A percentile compares a stretch with the other conserved stretches of the same genome.
These are phyloP conservation scores for sweet orange (Citrus sinensis) DNA, from an alignment of 345 rosid species.

Conservation along the genomic window DVS_A1.0 CM039169.1:31466501-31467000, in stretches of 20 bases:
- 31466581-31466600: not conserved
- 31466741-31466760: not conserved
- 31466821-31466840: not conserved
- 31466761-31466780: not conserved
- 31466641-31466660: not conserved
- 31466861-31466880: not conserved
- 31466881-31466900: not conserved
- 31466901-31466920: not conserved
- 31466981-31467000: not conserved
- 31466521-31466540: not conserved
- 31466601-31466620: not conserved
- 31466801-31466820: not conserved
- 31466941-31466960: not conserved
- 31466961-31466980: slow-evolving; percentile 3
- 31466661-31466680: not conserved
- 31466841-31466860: not conserved
- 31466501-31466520: not conserved
- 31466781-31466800: not conserved
- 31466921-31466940: not conserved
- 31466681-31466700: not conserved
- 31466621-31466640: not conserved
- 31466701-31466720: not conserved
- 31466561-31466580: not conserved
- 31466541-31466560: not conserved
- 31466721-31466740: not conserved